These are phyloP conservation scores for Hygrophila difformis DNA, from an alignment of 257 asterid genomes.

Conservation along the genomic window DNA sequence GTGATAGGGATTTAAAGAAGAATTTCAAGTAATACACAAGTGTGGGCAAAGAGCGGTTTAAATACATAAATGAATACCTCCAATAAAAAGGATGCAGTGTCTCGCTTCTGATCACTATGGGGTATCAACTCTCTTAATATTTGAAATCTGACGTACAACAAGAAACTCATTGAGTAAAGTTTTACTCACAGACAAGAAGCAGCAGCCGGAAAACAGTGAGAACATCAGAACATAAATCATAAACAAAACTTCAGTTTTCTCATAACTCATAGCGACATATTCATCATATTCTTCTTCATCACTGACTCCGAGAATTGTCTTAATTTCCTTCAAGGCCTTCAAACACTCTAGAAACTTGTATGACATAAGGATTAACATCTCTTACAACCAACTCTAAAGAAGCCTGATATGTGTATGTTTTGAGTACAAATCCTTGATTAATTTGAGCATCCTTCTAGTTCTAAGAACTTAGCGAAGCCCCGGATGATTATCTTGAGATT, in stretches of 20 bases:
- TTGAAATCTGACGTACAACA: constrained; percentile 39
- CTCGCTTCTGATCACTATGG: constrained; percentile 57
- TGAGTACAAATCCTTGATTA: no score
- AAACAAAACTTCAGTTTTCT: background rate
- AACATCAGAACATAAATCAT: background rate
- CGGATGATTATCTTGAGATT: no score
- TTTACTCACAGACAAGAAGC: background rate
- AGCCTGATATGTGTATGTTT: no score
- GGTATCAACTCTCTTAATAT: constrained; percentile 64
- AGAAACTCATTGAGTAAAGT: constrained; percentile 5
- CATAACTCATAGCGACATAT: background rate
- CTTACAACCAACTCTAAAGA: no score
- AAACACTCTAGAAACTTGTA: no score
- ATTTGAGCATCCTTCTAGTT: no score
- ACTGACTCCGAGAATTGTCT: background rate
- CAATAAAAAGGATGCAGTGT: constrained; percentile 60
- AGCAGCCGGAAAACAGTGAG: background rate
- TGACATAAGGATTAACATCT: no score
- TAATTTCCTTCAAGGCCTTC: background rate
- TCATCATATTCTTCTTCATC: background rate
- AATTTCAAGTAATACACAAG: background rate
- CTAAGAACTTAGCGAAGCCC: no score
- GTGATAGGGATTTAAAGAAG: background rate
- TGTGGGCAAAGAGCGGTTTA: no score
- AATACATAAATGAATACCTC: constrained; percentile 31